Evolutionary conservation across 2,329 filamentous ascomycete genomes (phyloP).

Genomic region (Phyllosticta paracitricarpa): DNA sequence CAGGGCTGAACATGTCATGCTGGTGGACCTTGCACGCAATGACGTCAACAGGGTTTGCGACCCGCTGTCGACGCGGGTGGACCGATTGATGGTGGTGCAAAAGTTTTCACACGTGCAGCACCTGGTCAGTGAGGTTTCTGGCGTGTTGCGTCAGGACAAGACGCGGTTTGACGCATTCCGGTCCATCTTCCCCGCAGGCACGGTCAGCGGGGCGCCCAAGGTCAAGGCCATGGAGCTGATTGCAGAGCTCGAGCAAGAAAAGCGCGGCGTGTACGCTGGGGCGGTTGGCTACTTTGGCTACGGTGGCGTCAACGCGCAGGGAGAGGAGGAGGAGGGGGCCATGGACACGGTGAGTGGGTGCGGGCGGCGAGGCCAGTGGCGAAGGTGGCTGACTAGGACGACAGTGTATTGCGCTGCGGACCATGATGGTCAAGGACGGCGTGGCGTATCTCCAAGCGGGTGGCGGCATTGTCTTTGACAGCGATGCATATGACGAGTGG

Average conservation of each 20-base stretch:
- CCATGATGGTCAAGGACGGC: slow-evolving; percentile 89
- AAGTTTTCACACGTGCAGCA: slow-evolving; percentile 93
- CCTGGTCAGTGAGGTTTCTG: slow-evolving; percentile 89
- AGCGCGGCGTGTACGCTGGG: slow-evolving; percentile 88
- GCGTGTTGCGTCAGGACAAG: slow-evolving; percentile 71
- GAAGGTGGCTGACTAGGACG: not conserved
- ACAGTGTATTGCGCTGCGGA: slow-evolving; percentile 63
- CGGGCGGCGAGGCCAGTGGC: slow-evolving; percentile 7
- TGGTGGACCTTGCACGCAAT: slow-evolving; percentile 91
- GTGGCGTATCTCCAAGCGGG: slow-evolving; percentile 83
- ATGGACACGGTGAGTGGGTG: slow-evolving; percentile 61
- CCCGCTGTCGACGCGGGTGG: slow-evolving; percentile 78
- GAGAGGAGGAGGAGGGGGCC: slow-evolving; percentile 60
- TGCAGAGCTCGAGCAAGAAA: slow-evolving; percentile 85
- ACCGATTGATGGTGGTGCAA: slow-evolving; percentile 65
- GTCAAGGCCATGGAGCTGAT: slow-evolving; percentile 96
- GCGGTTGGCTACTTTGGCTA: slow-evolving; percentile 97
- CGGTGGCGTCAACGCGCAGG: slow-evolving; percentile 55
- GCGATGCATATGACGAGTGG: slow-evolving; percentile 83
- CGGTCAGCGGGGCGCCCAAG: slow-evolving; percentile 90
- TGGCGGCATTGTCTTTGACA: slow-evolving; percentile 89
- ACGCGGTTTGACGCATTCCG: slow-evolving; percentile 93
- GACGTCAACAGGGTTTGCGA: slow-evolving; percentile 95
- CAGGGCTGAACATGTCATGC: slow-evolving; percentile 61
- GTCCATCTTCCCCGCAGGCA: slow-evolving; percentile 93